Base-by-base conservation (phyloP, 352 stramenopile genomes). In the Stephanocyclus meneghinianus region DNA sequence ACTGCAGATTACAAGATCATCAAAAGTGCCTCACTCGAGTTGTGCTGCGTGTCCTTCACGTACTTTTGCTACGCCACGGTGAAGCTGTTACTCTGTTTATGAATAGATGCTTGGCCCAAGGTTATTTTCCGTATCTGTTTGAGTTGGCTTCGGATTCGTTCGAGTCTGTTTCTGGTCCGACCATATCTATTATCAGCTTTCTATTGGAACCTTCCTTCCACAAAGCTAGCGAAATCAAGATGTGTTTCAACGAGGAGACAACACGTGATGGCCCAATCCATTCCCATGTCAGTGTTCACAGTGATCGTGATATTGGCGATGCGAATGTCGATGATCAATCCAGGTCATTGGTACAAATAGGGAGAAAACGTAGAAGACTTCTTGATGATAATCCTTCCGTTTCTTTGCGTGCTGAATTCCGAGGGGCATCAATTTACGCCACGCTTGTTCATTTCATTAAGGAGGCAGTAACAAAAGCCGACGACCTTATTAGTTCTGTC, bases 321-420 rank as follows among this genome's bases (percentile, higher is more conserved):
- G 32, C 32, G 6, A 40, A 40, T 40, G 32, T 40, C 6, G 29
- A 61, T 2, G 53, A 61, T 18, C 21, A 61, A 18, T 21, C 13
- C 2, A 67, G 44, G 13, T 48, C 51, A 66, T 65, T 53, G 35
- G n/a, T 73, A 18, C 44, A 50, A n/a, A 40, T 79, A 26, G 79
- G 79, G 13, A 82, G 55, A 21, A 86, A 86, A 32, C 73, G 74
- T n/a, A 86, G 74, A 67, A 81, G 57, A 53, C 63, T 86, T 62
- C 47, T 40, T 45, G 62, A 76, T 30, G 66, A 11, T 35, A 44
- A 1, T 48, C 40, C 10, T 29, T 42, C 37, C 9, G 2, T n/a
- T 26, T 30, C 11, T 11, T 5, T 18, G 8, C 26, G 53, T 26
- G 18, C 16, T 50, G n/a, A 21, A 29, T 26, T 13, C 71, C 10